phyloP scores from a whole-genome alignment of 2,329 filamentous ascomycete species.

The Colletotrichum sp. region DNA sequence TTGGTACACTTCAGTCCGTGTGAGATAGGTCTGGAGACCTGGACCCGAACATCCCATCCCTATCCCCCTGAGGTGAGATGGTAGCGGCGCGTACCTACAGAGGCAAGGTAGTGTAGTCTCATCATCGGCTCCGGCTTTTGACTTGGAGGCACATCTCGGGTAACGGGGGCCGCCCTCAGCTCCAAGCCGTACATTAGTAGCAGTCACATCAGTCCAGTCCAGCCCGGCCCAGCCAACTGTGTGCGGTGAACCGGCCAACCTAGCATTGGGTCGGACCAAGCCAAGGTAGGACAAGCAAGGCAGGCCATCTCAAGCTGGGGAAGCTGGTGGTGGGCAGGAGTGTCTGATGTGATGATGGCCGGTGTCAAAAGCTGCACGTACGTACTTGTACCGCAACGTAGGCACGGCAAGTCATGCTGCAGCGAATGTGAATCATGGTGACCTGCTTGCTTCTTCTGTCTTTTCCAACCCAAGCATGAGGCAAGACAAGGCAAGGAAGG shows the following conservation, averaged over 20 bases:
- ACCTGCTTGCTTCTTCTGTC: not conserved
- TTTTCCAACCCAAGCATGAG: not conserved
- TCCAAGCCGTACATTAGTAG: not conserved
- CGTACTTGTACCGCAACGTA: not conserved
- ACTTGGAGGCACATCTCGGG: not conserved
- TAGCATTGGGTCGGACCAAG: not conserved
- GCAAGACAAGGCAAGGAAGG: not conserved
- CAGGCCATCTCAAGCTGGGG: not conserved
- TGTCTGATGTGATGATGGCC: not conserved
- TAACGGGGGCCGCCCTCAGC: not conserved
- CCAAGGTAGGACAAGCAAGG: not conserved
- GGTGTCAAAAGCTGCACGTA: not conserved
- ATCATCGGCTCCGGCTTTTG: not conserved
- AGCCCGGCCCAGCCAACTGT: conserved; percentile 1
- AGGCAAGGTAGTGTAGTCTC: not conserved
- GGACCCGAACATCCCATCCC: not conserved
- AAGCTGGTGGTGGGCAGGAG: not conserved
- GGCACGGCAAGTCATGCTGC: not conserved
- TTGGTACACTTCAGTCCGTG: not conserved
- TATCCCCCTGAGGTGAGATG: not conserved
- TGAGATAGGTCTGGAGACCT: not conserved
- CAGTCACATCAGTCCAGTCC: not conserved
- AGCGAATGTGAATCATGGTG: not conserved
- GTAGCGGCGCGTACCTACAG: not conserved
- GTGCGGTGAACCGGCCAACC: not conserved